Conservation (phyloP, 305 asterid species). For the Stenogyne calaminthoides region DNA sequence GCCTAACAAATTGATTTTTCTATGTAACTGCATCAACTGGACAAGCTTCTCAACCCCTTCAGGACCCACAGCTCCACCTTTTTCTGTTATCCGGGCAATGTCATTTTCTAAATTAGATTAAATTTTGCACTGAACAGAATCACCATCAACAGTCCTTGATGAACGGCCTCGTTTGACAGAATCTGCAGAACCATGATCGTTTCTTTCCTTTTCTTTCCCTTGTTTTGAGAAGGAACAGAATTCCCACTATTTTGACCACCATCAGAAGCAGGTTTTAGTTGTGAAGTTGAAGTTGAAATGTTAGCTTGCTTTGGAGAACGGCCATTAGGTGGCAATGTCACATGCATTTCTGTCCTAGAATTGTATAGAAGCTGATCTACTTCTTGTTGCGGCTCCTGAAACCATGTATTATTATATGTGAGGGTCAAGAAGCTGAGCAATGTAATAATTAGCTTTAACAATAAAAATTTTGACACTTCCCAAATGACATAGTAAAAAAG, state of each 20-base stretch:
- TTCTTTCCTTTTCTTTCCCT: constrained; percentile 94
- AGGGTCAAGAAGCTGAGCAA: not conserved
- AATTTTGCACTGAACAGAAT: constrained; percentile 41
- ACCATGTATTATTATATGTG: not conserved
- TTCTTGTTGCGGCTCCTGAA: constrained; percentile 81
- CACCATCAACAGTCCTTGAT: constrained; percentile 60
- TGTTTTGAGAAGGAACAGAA: constrained; percentile 61
- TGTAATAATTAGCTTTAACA: not conserved
- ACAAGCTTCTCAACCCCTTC: constrained; percentile 92
- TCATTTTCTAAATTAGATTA: constrained; percentile 65
- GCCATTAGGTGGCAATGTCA: constrained; percentile 64
- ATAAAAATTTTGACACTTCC: not conserved
- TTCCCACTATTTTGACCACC: constrained; percentile 55
- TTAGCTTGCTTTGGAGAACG: constrained; percentile 77
- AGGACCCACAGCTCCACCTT: constrained; percentile 63
- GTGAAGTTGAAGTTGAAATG: constrained; percentile 60
- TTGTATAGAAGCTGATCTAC: constrained; percentile 58
- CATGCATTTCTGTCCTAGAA: constrained; percentile 74
- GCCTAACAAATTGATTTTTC: constrained; percentile 62
- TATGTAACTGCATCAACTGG: constrained; percentile 73
- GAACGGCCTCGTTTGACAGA: constrained; percentile 68
- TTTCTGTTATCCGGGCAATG: constrained; percentile 71
- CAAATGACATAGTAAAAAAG: not conserved
- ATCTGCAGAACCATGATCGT: constrained; percentile 56
- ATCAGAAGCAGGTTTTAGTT: constrained; percentile 58